Evolutionary conservation across 306 rosid genomes (phyloP).

Genomic region (Vicia villosa): DNA sequence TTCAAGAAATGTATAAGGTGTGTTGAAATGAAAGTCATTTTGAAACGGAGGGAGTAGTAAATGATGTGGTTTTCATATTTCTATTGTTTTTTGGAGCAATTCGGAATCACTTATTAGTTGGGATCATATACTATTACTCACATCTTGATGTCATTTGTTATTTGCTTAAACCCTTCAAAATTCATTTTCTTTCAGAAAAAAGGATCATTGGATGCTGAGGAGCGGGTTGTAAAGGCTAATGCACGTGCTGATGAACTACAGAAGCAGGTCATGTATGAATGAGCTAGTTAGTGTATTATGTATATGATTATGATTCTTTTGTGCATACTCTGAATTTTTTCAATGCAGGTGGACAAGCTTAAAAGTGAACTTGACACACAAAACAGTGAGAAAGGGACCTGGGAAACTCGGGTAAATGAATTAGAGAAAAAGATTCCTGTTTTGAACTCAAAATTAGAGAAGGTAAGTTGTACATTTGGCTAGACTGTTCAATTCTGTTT

Average conservation of each 20-base stretch:
- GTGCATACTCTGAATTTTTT: conserved; percentile 20
- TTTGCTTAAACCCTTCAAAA: conserved; percentile 3
- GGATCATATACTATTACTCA: conserved; percentile 1
- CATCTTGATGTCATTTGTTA: background rate
- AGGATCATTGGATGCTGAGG: conserved; percentile 58
- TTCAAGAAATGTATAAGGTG: no score
- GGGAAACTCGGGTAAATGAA: conserved; percentile 61
- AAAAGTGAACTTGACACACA: conserved; percentile 56
- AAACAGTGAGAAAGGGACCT: conserved; percentile 58
- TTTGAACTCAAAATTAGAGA: conserved; percentile 62
- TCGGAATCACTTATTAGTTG: conserved; percentile 9
- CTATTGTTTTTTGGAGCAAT: conserved; percentile 8
- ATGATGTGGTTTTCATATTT: background rate
- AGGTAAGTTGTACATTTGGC: conserved; percentile 52
- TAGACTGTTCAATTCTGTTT: background rate
- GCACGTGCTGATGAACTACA: conserved; percentile 86
- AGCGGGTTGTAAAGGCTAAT: conserved; percentile 80
- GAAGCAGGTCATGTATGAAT: conserved; percentile 63
- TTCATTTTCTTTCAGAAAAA: conserved; percentile 55
- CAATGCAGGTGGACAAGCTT: conserved; percentile 66
- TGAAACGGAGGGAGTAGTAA: no score
- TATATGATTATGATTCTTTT: background rate
- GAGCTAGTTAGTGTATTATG: conserved; percentile 20
- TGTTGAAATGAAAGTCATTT: no score
- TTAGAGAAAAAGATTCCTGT: conserved; percentile 58